phyloP scores from a whole-genome alignment of 345 rosid species.

The Noccaea bulbosa region DNA sequence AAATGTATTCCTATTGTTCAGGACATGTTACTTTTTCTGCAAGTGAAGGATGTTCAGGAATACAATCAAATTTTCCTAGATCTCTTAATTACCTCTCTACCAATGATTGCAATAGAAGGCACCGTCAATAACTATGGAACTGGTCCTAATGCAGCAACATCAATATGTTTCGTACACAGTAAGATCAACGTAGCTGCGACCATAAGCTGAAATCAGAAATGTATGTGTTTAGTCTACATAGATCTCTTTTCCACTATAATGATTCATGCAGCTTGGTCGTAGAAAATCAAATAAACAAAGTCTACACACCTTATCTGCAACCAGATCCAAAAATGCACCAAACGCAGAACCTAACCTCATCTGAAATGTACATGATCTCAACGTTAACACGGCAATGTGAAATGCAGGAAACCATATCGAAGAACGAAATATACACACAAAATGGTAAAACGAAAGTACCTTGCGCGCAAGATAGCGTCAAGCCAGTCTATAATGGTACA shows the following conservation, averaged over 20 bases:
- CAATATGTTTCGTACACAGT: constrained; percentile 79
- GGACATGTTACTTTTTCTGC: not conserved
- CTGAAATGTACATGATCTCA: constrained; percentile 51
- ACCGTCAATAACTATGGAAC: constrained; percentile 79
- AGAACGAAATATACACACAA: not conserved
- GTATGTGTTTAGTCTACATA: not conserved
- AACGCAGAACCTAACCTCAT: constrained; percentile 83
- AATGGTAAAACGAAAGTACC: constrained; percentile 48
- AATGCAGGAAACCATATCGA: not conserved
- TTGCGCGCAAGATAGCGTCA: constrained; percentile 92
- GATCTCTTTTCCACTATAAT: not conserved
- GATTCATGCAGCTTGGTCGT: not conserved
- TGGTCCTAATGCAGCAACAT: constrained; percentile 58
- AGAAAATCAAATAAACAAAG: not conserved
- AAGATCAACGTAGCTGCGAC: constrained; percentile 93
- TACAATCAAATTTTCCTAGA: not conserved
- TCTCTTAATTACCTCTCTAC: constrained; percentile 88
- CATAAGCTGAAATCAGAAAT: constrained; percentile 70
- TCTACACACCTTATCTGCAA: constrained; percentile 94
- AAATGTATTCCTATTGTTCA: not conserved
- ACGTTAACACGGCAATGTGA: constrained; percentile 13
- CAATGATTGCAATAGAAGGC: constrained; percentile 88
- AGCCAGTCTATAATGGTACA: constrained; percentile 88
- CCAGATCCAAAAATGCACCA: constrained; percentile 99
- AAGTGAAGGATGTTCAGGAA: constrained; percentile 12